A percentile compares a stretch with the other conserved stretches of the same genome.
Conservation (phyloP, 352 stramenopile genomes). For the Phytophthora fragariae region DNA sequence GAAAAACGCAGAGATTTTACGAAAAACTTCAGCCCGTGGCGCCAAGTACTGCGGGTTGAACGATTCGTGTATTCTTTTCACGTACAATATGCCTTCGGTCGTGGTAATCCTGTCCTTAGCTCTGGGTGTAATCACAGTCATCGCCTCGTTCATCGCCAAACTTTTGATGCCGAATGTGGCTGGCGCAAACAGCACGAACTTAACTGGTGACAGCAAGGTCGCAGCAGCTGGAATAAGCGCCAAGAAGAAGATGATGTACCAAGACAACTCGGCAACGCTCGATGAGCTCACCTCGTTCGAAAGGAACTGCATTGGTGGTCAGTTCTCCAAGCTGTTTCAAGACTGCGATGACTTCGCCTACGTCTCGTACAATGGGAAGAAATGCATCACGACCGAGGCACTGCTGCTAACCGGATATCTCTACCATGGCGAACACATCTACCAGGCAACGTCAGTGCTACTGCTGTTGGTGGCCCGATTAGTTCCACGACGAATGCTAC, state of each 20-base stretch:
- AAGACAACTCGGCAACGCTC: background rate
- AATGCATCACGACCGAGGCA: constrained; percentile 13
- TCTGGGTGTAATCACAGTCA: constrained; percentile 2
- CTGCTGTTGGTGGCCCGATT: constrained; percentile 21
- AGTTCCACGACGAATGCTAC: constrained; percentile 21
- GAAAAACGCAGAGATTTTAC: constrained; percentile 23
- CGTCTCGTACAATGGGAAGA: constrained; percentile 19
- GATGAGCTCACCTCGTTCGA: constrained; percentile 23
- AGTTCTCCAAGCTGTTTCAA: constrained; percentile 11
- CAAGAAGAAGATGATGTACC: background rate
- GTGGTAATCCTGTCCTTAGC: constrained; percentile 13
- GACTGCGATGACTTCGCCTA: constrained; percentile 23
- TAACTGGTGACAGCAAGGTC: background rate
- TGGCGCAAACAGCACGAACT: background rate
- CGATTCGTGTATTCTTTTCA: constrained; percentile 35
- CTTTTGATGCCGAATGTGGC: background rate
- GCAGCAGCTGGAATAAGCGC: background rate
- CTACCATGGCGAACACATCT: constrained; percentile 29
- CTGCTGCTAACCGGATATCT: constrained; percentile 24
- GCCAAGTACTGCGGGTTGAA: constrained; percentile 28
- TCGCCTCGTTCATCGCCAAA: constrained; percentile 10
- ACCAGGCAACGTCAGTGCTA: constrained; percentile 21
- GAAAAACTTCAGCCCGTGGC: constrained; percentile 21
- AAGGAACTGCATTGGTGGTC: constrained; percentile 20
- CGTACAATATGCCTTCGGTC: constrained; percentile 8